These are phyloP conservation scores for Solanum dulcamara DNA, from an alignment of 257 asterid species.

Conservation along the genomic window DNA sequence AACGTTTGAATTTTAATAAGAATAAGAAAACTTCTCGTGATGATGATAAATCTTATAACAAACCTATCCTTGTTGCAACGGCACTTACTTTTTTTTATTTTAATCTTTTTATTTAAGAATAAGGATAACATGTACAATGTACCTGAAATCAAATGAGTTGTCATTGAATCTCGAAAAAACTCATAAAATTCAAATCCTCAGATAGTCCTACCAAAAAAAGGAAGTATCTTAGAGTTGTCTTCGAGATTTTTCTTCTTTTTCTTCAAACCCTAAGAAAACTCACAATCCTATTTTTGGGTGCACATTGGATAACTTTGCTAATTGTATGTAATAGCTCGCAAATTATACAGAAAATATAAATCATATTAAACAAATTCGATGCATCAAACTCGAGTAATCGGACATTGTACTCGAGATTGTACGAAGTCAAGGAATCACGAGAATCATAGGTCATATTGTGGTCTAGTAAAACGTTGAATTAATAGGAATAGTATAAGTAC, in stretches of 20 bases:
- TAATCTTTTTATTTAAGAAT: neutral
- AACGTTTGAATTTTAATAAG: neutral
- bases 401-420: neutral
- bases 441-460: neutral
- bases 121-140: neutral
- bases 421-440: neutral
- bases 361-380: rapidly evolving
- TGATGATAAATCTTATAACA: neutral
- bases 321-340: neutral
- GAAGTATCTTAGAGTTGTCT: neutral
- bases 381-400: rapidly evolving
- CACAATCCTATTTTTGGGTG: neutral
- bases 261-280: rapidly evolving
- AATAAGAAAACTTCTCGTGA: neutral
- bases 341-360: neutral
- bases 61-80: neutral
- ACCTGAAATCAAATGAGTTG: neutral
- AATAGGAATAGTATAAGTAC: neutral
- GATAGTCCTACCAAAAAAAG: neutral
- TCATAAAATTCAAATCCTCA: neutral
- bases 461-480: neutral
- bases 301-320: no score
- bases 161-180: neutral
- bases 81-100: neutral
- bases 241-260: neutral